Percentiles rank a stretch among this genome's conserved stretches.
phyloP scores from a whole-genome alignment of 2,329 filamentous ascomycete genomes.

The Acarospora socialis region DNA sequence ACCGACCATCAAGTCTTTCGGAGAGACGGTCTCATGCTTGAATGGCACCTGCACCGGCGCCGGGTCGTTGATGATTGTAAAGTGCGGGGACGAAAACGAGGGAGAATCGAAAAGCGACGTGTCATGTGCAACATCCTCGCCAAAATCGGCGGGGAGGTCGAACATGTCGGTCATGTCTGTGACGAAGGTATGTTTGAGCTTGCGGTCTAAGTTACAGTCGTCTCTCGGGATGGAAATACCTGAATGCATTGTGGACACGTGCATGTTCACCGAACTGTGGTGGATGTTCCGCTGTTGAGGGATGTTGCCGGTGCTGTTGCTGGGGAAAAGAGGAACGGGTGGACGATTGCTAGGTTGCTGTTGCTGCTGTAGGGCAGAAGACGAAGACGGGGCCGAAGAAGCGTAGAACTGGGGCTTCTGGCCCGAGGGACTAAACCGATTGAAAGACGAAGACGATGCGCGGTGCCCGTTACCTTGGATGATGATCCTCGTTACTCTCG shows the following conservation, averaged over 20 bases:
- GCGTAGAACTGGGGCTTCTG: conserved; percentile 23
- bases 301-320: conserved; percentile 20
- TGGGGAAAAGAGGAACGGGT: conserved; percentile 26
- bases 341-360: conserved; percentile 20
- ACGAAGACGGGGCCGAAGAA: conserved; percentile 24
- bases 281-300: conserved; percentile 18
- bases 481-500: conserved; percentile 26
- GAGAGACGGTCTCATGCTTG: conserved; percentile 57
- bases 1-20: conserved; percentile 62
- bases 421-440: conserved; percentile 23
- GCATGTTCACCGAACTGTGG: conserved; percentile 26
- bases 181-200: too few relatives aligned
- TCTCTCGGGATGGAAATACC: too few relatives aligned
- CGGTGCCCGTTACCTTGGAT: conserved; percentile 24
- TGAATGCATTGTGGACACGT: conserved; percentile 26
- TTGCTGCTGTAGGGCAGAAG: conserved; percentile 18
- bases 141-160: conserved; percentile 1
- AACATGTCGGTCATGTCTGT: conserved; percentile 1
- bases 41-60: conserved; percentile 20
- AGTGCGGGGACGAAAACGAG: conserved; percentile 19
- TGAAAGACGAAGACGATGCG: conserved; percentile 23
- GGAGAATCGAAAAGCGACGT: conserved; percentile 10
- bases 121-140: neutral
- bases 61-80: conserved; percentile 33
- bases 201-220: too few relatives aligned